Evolutionary conservation across 2,329 filamentous ascomycete species (phyloP).

Genomic region (Helicocarpus griseus): DNA sequence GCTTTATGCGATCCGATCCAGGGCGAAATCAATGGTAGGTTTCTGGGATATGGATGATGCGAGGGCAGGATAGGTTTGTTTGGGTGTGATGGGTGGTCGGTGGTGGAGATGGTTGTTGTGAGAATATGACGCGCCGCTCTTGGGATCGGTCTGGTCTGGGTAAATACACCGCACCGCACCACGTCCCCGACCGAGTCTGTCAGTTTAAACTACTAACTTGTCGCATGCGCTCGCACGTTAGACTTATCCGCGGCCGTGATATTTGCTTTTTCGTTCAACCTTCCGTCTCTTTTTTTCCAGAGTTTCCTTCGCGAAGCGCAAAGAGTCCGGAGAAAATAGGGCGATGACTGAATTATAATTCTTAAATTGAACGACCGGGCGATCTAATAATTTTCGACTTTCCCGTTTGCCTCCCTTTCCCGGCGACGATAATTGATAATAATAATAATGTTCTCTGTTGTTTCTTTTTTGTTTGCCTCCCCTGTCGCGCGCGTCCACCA

Average conservation of each 20-base stretch:
- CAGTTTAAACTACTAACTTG: no score
- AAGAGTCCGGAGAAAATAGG: neutral
- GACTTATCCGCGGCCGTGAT: neutral
- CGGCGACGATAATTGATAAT: no score
- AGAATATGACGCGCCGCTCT: neutral
- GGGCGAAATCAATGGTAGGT: neutral
- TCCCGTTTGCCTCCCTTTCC: no score
- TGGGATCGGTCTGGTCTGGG: neutral
- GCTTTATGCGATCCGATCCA: neutral
- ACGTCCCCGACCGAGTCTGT: no score
- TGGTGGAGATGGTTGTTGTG: neutral
- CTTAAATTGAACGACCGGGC: no score
- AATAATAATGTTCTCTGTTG: no score
- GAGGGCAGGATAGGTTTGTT: neutral
- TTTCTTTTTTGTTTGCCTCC: no score
- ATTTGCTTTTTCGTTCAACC: neutral
- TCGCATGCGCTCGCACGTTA: no score
- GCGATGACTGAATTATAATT: no score
- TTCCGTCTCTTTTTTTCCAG: neutral
- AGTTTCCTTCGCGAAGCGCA: neutral
- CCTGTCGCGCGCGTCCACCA: no score
- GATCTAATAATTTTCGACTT: no score
- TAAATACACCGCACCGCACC: no score
- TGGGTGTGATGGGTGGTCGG: neutral
- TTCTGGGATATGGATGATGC: neutral